A percentile compares a stretch with the other conserved stretches of the same genome.
These are phyloP conservation scores for Evernia prunastri DNA, from an alignment of 495 filamentous ascomycete genomes.

Conservation along the genomic window DNA sequence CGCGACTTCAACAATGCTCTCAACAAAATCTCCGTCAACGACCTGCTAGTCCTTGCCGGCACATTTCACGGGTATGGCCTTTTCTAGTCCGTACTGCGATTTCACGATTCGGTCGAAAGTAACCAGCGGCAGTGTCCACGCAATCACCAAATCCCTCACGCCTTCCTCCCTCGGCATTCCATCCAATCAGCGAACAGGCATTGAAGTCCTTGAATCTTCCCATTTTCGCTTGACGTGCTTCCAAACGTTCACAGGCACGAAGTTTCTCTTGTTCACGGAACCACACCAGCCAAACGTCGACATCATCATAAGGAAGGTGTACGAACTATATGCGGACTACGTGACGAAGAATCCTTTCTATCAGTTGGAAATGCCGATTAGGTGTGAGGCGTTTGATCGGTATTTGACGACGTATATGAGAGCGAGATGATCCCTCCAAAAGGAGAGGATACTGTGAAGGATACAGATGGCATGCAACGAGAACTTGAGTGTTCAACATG, in stretches of 20 bases:
- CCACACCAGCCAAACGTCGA: slow-evolving; percentile 85
- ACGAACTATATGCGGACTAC: slow-evolving; percentile 93
- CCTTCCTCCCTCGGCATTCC: slow-evolving; percentile 42
- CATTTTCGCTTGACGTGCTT: slow-evolving; percentile 93
- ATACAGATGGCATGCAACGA: neutral
- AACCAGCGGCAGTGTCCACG: slow-evolving; percentile 61
- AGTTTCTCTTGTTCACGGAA: slow-evolving; percentile 93
- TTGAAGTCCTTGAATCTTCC: slow-evolving; percentile 86
- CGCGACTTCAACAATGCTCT: slow-evolving; percentile 79
- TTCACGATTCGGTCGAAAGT: neutral
- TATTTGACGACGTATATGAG: slow-evolving; percentile 68
- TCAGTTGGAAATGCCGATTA: slow-evolving; percentile 91
- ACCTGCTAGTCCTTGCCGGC: slow-evolving; percentile 93
- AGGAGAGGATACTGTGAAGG: neutral
- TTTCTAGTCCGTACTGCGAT: slow-evolving; percentile 15
- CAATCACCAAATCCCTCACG: slow-evolving; percentile 76
- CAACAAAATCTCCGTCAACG: slow-evolving; percentile 83
- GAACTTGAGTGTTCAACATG: neutral
- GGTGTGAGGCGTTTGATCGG: slow-evolving; percentile 90
- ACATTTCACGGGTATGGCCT: slow-evolving; percentile 84
- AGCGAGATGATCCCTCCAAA: slow-evolving; percentile 32
- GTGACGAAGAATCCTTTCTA: slow-evolving; percentile 99
- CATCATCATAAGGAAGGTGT: slow-evolving; percentile 69
- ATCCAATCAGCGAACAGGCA: slow-evolving; percentile 48
- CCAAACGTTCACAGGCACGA: slow-evolving; percentile 86